Conservation (phyloP, 2,329 filamentous ascomycete species). For the Periconia digitata region DNA sequence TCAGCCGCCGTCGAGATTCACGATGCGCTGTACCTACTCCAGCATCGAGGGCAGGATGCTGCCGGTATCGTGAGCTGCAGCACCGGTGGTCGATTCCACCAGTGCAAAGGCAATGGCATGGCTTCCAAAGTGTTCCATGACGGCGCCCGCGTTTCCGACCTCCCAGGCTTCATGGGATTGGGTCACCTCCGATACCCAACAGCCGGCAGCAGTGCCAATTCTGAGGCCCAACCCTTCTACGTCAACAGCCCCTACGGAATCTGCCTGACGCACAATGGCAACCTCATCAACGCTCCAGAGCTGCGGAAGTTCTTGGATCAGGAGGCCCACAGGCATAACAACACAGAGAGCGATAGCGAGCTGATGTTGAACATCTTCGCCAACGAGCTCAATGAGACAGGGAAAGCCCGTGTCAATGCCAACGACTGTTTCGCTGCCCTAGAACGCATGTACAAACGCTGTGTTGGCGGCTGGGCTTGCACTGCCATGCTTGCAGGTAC, state of each 20-base stretch:
- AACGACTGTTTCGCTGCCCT: conserved; percentile 76
- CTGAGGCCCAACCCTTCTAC: conserved; percentile 91
- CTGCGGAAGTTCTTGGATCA: conserved; percentile 72
- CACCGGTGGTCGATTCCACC: conserved; percentile 76
- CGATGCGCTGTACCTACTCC: conserved; percentile 44
- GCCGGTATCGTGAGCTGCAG: conserved; percentile 78
- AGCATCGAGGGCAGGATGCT: conserved; percentile 80
- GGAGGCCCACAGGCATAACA: conserved; percentile 82
- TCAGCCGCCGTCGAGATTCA: conserved; percentile 49
- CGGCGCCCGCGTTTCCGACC: conserved; percentile 69
- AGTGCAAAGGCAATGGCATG: conserved; percentile 90
- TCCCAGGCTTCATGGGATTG: conserved; percentile 85
- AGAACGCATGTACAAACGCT: conserved; percentile 70
- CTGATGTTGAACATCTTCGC: conserved; percentile 88
- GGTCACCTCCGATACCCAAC: conserved; percentile 89
- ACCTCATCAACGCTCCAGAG: conserved; percentile 77
- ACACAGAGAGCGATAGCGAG: conserved; percentile 87
- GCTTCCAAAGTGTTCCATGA: conserved; percentile 83
- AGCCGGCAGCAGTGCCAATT: conserved; percentile 78
- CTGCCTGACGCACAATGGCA: conserved; percentile 82
- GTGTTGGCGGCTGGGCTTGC: conserved; percentile 76
- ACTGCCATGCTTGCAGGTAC: conserved; percentile 76
- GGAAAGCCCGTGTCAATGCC: conserved; percentile 77
- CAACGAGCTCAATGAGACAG: conserved; percentile 75
- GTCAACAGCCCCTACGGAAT: conserved; percentile 85